Evolutionary conservation across 306 rosid genomes (phyloP).

Genomic region (Glycine soja): DNA sequence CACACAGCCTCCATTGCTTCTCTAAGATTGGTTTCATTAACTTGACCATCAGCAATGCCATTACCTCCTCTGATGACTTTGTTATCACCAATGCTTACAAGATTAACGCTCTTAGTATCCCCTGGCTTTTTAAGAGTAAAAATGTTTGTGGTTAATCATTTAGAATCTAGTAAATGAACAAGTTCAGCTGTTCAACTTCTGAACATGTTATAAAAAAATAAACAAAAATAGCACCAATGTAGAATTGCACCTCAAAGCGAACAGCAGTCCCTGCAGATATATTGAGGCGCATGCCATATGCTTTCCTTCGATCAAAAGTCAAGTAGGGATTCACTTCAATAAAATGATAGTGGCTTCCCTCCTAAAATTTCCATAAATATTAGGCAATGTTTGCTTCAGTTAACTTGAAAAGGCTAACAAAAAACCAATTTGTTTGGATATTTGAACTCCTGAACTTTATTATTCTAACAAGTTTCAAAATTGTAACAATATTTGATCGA

Average conservation of each 20-base stretch:
- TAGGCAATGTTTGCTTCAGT: slow-evolving; percentile 17
- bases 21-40: slow-evolving; percentile 54
- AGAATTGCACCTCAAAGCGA: slow-evolving; percentile 82
- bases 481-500: background rate
- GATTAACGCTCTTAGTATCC: slow-evolving; percentile 68
- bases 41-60: slow-evolving; percentile 73
- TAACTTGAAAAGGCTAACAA: background rate
- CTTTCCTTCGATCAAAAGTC: slow-evolving; percentile 80
- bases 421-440: slow-evolving; percentile 18
- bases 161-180: slow-evolving; percentile 18
- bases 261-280: slow-evolving; percentile 83
- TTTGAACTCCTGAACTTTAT: slow-evolving; percentile 11
- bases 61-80: slow-evolving; percentile 89
- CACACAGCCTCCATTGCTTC: slow-evolving; percentile 63
- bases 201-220: slow-evolving; percentile 19
- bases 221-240: background rate
- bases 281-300: slow-evolving; percentile 88
- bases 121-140: slow-evolving; percentile 74
- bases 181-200: background rate
- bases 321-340: slow-evolving; percentile 82
- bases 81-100: slow-evolving; percentile 84
- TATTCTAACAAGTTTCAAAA: slow-evolving; percentile 10
- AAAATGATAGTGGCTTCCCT: slow-evolving; percentile 98
- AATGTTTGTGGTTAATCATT: slow-evolving; percentile 41
- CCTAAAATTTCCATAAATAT: slow-evolving; percentile 59